These are phyloP conservation scores for Trypethelium eluteriae DNA, from an alignment of 495 filamentous ascomycete genomes.

Conservation along the genomic window DNA sequence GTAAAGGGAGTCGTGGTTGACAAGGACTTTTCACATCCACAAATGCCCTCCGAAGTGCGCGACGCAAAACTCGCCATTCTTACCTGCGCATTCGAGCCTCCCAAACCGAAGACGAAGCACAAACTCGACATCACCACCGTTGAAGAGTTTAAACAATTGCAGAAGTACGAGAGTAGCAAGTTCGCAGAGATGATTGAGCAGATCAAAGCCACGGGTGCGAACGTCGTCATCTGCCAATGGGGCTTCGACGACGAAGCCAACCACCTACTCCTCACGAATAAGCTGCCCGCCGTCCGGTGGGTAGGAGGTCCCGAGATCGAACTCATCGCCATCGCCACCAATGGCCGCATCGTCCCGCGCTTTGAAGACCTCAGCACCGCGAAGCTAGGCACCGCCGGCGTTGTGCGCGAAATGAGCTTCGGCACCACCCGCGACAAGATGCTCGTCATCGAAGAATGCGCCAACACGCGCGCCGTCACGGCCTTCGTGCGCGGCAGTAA, in stretches of 20 bases:
- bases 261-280: slow-evolving; percentile 89
- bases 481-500: slow-evolving; percentile 95
- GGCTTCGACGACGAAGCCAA: slow-evolving; percentile 99
- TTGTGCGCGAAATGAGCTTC: slow-evolving; percentile 91
- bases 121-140: slow-evolving; percentile 97
- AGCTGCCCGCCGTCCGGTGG: slow-evolving; percentile 93
- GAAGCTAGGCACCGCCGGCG: slow-evolving; percentile 83
- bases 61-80: slow-evolving; percentile 97
- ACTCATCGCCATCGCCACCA: slow-evolving; percentile 95
- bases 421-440: slow-evolving; percentile 98
- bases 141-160: slow-evolving; percentile 94
- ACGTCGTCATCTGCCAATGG: slow-evolving; percentile 98
- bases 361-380: slow-evolving; percentile 88
- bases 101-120: slow-evolving; percentile 99
- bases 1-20: slow-evolving; percentile 98
- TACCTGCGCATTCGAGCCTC: slow-evolving; percentile 98
- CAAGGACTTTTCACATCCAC: slow-evolving; percentile 99
- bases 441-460: slow-evolving; percentile 98
- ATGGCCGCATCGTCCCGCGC: slow-evolving; percentile 91
- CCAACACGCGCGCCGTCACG: slow-evolving; percentile 93
- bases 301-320: slow-evolving; percentile 98
- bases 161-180: slow-evolving; percentile 89
- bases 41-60: slow-evolving; percentile 90
- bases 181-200: slow-evolving; percentile 98
- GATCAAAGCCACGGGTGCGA: slow-evolving; percentile 94